phyloP scores from a whole-genome alignment of 768 basidiomycete species.

The Panellus pusillus region DNA sequence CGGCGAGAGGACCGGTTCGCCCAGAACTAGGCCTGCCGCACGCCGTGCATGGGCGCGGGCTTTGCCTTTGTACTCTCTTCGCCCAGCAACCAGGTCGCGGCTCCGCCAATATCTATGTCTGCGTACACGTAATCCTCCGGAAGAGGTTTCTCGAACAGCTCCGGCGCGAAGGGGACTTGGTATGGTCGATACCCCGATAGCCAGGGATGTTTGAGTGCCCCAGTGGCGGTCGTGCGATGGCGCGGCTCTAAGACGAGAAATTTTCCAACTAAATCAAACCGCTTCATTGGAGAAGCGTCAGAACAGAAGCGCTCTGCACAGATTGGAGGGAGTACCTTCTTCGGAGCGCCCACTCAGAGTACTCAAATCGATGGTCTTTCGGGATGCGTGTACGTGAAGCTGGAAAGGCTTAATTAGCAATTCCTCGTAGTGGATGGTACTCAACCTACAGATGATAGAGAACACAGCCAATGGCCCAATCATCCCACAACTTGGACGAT shows the following conservation, averaged over 20 bases:
- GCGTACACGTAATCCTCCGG: background rate
- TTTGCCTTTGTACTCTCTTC: no score
- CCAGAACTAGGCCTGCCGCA: no score
- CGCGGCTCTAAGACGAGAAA: background rate
- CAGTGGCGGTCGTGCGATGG: background rate
- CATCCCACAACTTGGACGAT: constrained; percentile 1
- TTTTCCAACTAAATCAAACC: background rate
- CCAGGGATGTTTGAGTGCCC: background rate
- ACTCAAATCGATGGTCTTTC: no score
- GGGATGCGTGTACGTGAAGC: background rate
- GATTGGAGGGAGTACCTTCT: background rate
- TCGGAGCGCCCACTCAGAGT: background rate
- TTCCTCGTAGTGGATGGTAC: background rate
- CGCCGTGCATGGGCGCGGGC: no score
- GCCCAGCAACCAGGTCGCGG: no score
- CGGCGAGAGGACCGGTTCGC: no score
- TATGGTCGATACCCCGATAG: background rate
- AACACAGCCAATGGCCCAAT: constrained; percentile 5
- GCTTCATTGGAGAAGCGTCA: background rate
- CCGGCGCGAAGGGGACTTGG: background rate
- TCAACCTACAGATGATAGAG: constrained; percentile 1
- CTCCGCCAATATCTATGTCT: background rate
- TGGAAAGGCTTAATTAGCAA: background rate
- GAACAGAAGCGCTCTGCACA: no score
- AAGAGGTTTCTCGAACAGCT: background rate